These are phyloP conservation scores for Bassia scoparia DNA, from an alignment of 148 eudicot species.

Conservation along the genomic window DNA sequence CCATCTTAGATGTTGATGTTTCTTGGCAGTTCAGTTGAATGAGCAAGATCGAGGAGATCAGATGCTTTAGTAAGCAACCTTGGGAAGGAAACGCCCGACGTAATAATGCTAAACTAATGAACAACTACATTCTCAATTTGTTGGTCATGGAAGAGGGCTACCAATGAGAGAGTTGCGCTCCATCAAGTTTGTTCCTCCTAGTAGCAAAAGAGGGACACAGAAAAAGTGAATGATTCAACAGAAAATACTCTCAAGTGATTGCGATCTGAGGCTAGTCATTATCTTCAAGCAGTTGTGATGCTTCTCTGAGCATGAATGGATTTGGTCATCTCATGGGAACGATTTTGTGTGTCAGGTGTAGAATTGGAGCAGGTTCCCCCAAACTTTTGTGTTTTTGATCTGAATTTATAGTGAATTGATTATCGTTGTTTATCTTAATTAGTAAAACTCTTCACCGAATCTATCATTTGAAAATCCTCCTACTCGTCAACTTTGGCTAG, in stretches of 20 bases:
- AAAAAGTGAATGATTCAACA: constrained; percentile 27
- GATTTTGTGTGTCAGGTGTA: constrained; percentile 78
- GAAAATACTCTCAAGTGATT: constrained; percentile 27
- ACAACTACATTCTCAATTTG: constrained; percentile 36
- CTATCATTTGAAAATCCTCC: too few species aligned
- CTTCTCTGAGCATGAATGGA: constrained; percentile 69
- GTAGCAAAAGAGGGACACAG: constrained; percentile 34
- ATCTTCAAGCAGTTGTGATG: constrained; percentile 44
- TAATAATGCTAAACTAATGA: constrained; percentile 31
- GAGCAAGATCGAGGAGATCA: constrained; percentile 48
- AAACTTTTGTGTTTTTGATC: neutral
- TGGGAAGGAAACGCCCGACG: constrained; percentile 32
- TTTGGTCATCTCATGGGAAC: constrained; percentile 81
- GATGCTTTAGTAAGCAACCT: constrained; percentile 38
- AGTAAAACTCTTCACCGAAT: too few species aligned
- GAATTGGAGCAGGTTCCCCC: constrained; percentile 77
- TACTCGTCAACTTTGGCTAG: neutral
- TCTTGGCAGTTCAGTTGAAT: constrained; percentile 37
- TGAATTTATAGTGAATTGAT: neutral
- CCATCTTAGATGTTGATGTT: constrained; percentile 16
- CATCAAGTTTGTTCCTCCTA: constrained; percentile 39
- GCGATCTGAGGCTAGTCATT: constrained; percentile 41
- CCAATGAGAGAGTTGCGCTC: constrained; percentile 30
- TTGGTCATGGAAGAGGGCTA: constrained; percentile 39
- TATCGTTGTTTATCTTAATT: neutral